Evolutionary conservation across 805 yeast species (phyloP).

Genomic region (Starmerella gropengiesseri): DNA sequence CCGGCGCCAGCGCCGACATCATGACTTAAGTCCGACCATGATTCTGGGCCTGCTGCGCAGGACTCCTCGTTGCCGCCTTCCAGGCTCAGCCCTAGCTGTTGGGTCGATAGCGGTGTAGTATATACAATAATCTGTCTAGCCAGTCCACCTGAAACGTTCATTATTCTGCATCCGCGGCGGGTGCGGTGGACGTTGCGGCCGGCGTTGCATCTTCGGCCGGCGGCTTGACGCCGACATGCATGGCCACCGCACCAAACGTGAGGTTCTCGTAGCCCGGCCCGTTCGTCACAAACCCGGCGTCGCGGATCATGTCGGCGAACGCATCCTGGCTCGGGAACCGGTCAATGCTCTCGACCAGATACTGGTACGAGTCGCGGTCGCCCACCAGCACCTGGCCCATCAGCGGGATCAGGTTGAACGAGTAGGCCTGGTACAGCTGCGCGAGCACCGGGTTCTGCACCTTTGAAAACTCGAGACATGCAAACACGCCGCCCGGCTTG

Average conservation of each 20-base stretch:
- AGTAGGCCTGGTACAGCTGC: slow-evolving; percentile 72
- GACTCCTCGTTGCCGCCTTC: too few species aligned
- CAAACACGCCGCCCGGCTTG: slow-evolving; percentile 96
- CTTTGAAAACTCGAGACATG: slow-evolving; percentile 89
- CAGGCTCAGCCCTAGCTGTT: too few species aligned
- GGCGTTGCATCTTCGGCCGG: not conserved
- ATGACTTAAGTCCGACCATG: too few species aligned
- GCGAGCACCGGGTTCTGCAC: slow-evolving; percentile 72
- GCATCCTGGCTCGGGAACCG: slow-evolving; percentile 87
- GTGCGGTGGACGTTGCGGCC: not conserved
- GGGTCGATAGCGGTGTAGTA: too few species aligned
- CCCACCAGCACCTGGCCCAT: slow-evolving; percentile 94
- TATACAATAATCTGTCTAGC: too few species aligned
- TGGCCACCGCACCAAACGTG: slow-evolving; percentile 90
- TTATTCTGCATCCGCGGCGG: not conserved
- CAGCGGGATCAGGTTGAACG: slow-evolving; percentile 75
- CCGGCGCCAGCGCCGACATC: too few species aligned
- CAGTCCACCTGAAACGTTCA: too few species aligned
- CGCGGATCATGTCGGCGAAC: slow-evolving; percentile 81
- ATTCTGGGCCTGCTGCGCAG: too few species aligned
- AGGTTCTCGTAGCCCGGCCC: slow-evolving; percentile 87
- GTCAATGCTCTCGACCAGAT: slow-evolving; percentile 86
- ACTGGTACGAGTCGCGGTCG: slow-evolving; percentile 92
- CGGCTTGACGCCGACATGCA: slow-evolving; percentile 87
- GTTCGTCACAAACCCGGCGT: slow-evolving; percentile 89